Evolutionary conservation across 2,329 filamentous ascomycete genomes (phyloP).

Genomic region (Knoxdaviesia capensis): DNA sequence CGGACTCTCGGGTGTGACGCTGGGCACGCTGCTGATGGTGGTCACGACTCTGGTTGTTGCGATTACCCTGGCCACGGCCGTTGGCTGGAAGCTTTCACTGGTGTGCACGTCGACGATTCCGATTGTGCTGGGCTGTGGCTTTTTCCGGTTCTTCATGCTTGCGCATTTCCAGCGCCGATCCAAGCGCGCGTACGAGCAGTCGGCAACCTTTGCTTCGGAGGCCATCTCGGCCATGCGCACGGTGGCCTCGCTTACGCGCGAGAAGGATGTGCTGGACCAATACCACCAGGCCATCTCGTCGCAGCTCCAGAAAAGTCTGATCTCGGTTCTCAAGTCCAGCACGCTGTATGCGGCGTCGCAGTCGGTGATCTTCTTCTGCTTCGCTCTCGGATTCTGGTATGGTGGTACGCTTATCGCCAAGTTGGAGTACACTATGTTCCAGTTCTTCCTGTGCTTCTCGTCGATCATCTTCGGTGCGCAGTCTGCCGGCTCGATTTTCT

Average conservation of each 20-base stretch:
- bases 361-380: constrained; percentile 62
- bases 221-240: constrained; percentile 88
- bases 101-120: constrained; percentile 67
- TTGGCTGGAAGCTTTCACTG: constrained; percentile 76
- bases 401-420: constrained; percentile 57
- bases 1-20: constrained; percentile 68
- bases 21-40: constrained; percentile 72
- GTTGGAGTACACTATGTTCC: constrained; percentile 54
- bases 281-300: constrained; percentile 47
- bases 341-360: constrained; percentile 68
- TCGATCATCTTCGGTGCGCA: constrained; percentile 82
- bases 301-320: constrained; percentile 48
- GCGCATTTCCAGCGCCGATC: constrained; percentile 60
- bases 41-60: constrained; percentile 60
- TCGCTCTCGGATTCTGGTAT: constrained; percentile 86
- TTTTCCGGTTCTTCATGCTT: constrained; percentile 71
- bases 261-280: constrained; percentile 54
- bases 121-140: constrained; percentile 60
- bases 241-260: constrained; percentile 75
- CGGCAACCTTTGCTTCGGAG: constrained; percentile 78
- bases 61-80: constrained; percentile 45
- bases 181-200: constrained; percentile 60
- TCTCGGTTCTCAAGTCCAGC: constrained; percentile 58
- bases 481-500: constrained; percentile 76
- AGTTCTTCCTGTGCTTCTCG: constrained; percentile 84